A percentile compares a stretch with the other conserved stretches of the same genome.
These are phyloP conservation scores for Fulvia fulva DNA, from an alignment of 2,329 filamentous ascomycete species.

Conservation along the genomic window DNA sequence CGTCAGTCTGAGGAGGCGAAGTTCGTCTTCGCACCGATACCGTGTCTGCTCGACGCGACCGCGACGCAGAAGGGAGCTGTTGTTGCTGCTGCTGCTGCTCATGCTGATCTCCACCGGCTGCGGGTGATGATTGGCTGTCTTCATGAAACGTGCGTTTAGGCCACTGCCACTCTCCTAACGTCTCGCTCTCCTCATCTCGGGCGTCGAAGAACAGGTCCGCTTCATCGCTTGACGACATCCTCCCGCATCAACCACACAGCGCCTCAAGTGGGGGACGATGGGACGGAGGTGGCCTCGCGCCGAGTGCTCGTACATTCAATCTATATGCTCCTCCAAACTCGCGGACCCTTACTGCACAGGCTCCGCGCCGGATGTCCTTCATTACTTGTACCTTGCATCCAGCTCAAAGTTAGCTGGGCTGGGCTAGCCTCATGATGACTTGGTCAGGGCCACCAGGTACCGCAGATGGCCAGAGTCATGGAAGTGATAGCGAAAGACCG, in stretches of 20 bases:
- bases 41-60: background rate
- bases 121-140: background rate
- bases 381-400: constrained; percentile 1
- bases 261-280: background rate
- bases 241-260: background rate
- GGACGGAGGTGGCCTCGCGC: background rate
- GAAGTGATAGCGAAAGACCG: background rate
- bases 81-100: background rate
- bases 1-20: background rate
- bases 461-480: background rate
- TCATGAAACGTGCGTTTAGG: too few species aligned
- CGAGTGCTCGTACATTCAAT: background rate
- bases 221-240: too few species aligned
- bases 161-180: too few species aligned
- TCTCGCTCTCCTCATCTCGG: background rate
- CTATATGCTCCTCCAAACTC: background rate
- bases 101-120: background rate
- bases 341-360: background rate
- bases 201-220: too few species aligned
- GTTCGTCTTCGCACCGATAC: background rate
- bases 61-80: background rate
- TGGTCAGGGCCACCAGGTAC: background rate
- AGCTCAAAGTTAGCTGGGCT: background rate
- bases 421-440: background rate
- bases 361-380: background rate